Percentiles rank a stretch among this genome's conserved stretches.
These are phyloP conservation scores for Pleurotus pulmonarius DNA, from an alignment of 768 basidiomycete species.

Conservation along the genomic window DNA sequence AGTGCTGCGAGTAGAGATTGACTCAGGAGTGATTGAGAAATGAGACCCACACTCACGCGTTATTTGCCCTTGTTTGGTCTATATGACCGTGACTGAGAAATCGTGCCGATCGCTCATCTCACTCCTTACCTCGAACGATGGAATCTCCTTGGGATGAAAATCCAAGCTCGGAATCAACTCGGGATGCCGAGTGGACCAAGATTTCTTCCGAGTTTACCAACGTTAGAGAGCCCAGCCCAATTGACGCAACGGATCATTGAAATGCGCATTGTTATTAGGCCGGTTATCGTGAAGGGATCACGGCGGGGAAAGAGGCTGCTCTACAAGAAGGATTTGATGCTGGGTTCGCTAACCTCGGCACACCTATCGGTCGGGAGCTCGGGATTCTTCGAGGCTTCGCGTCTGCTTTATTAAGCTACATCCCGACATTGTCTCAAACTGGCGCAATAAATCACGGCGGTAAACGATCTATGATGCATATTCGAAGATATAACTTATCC, in stretches of 20 bases:
- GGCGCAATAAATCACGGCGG: not conserved
- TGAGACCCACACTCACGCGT: not conserved
- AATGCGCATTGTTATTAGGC: constrained; percentile 42
- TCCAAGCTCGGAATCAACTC: constrained; percentile 23
- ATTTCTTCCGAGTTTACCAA: constrained; percentile 70
- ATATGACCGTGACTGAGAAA: too few relatives aligned
- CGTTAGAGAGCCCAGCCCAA: constrained; percentile 31
- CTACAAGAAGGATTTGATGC: constrained; percentile 90
- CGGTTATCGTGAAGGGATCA: constrained; percentile 96
- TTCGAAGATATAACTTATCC: not conserved
- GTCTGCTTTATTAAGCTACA: constrained; percentile 57
- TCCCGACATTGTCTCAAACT: constrained; percentile 28
- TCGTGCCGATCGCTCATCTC: too few relatives aligned
- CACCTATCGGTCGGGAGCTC: constrained; percentile 70
- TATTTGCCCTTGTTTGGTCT: not conserved
- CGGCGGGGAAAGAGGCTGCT: constrained; percentile 81
- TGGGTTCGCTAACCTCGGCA: constrained; percentile 72
- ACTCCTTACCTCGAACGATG: constrained; percentile 18
- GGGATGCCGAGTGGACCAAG: constrained; percentile 63
- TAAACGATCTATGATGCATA: not conserved
- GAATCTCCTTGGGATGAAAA: constrained; percentile 64
- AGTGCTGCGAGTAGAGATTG: not conserved
- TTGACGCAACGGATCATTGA: not conserved
- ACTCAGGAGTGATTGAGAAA: not conserved
- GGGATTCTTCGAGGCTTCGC: constrained; percentile 74